Evolutionary conservation across 2,329 filamentous ascomycete species (phyloP).

Genomic region (Proliferodiscus dingleyae): DNA sequence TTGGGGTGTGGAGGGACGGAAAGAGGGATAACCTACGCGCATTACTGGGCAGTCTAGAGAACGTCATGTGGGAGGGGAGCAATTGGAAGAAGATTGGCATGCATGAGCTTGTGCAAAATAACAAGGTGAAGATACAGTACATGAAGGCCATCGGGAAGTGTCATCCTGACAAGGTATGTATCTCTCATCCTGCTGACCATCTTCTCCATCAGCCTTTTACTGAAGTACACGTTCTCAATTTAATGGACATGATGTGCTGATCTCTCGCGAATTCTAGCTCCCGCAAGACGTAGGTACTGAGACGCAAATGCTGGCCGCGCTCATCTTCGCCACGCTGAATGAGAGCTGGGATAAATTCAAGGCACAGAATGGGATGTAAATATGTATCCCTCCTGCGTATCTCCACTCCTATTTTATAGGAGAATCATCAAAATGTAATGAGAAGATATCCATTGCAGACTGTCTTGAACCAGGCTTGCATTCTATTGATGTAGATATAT

Average conservation of each 20-base stretch:
- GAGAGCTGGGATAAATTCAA: conserved; percentile 73
- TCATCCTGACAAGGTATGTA: conserved; percentile 92
- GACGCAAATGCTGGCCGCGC: conserved; percentile 58
- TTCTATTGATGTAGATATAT: no score
- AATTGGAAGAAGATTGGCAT: conserved; percentile 97
- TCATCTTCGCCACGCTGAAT: conserved; percentile 64
- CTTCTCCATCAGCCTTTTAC: not conserved
- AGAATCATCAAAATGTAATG: no score
- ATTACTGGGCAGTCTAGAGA: conserved; percentile 78
- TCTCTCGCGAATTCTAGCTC: conserved; percentile 45
- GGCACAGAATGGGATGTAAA: conserved; percentile 58
- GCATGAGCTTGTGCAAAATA: conserved; percentile 86
- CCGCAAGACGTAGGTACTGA: conserved; percentile 61
- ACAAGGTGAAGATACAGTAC: conserved; percentile 94
- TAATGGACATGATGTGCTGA: no score
- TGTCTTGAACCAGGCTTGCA: no score
- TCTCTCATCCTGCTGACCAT: conserved; percentile 8
- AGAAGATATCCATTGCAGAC: no score
- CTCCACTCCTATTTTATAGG: no score
- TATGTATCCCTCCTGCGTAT: not conserved
- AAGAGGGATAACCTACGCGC: conserved; percentile 92
- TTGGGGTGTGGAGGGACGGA: conserved; percentile 79
- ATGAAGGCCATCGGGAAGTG: conserved; percentile 99
- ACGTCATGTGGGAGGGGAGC: conserved; percentile 83
- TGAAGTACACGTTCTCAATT: no score